Evolutionary conservation across 169 alveolate species (phyloP), one percentile per base, ranked within the genome.

Genomic region (Plasmodium malariae): DNA sequence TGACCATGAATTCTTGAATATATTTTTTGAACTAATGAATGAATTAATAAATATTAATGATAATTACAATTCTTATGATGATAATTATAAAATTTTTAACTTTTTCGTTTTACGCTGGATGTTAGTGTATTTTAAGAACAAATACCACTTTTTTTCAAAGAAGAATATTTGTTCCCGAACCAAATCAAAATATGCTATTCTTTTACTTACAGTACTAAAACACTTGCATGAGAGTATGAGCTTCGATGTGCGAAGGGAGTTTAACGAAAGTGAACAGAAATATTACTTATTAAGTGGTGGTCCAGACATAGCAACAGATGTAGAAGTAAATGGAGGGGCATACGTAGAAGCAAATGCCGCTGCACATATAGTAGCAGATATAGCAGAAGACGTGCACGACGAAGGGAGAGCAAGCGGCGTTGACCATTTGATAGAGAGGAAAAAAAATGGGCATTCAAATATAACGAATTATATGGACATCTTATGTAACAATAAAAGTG

Each of bases 41-140:
- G 67, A 70, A 17, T 70, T 85, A 24, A 37, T 68, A 30, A 67
- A 54, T 68, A 19, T 85, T 21, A 26, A 69, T 5, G 40, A 55
- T 45, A 85, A 85, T 85, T 85, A 85, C 55, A 85, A 85, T 34
- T 40, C 49, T 34, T 85, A 85, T 62, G 92, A 85, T 59, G 87
- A 57, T 57, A 24, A 57, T 59, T 85, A 69, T 49, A 57, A 1
- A 19, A 40, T 55, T 17, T 85, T 69, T 57, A 85, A 55, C 19
- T 85, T 36, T 62, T 85, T 85, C 60, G 74, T 85, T 9, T 69
- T 85, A 36, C 68, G 92, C 14, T 85, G 92, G 92, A 69, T 85
- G 14, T 85, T 85, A 48, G 65, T 85, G 9, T 85, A 54, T 43
- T 85, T 68, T 65, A 71, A 68, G 24, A 85, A 85, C 48, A 85